These are phyloP conservation scores for Obba rivulosa DNA, from an alignment of 768 basidiomycete species.

Conservation along the genomic window DNA sequence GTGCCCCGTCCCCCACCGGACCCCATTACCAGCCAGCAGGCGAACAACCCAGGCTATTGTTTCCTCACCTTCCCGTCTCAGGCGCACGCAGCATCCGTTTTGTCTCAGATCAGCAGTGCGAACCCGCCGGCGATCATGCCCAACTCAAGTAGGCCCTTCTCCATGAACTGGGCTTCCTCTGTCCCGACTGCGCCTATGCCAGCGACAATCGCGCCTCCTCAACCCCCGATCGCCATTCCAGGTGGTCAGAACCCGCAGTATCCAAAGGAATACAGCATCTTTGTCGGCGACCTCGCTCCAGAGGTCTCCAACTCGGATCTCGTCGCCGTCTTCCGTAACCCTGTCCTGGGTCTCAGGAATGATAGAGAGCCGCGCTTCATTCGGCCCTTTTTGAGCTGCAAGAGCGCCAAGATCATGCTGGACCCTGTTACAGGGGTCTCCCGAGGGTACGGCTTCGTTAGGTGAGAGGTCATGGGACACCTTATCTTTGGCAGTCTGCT, in stretches of 20 bases:
- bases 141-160: constrained; percentile 77
- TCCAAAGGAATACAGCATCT: constrained; percentile 88
- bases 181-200: constrained; percentile 31
- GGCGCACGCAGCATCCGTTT: constrained; percentile 62
- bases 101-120: constrained; percentile 55
- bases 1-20: constrained; percentile 62
- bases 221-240: constrained; percentile 25
- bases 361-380: constrained; percentile 88
- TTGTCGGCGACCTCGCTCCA: constrained; percentile 89
- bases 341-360: constrained; percentile 77
- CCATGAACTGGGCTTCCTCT: constrained; percentile 70
- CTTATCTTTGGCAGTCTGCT: background rate
- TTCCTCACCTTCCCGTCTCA: constrained; percentile 81
- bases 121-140: constrained; percentile 65
- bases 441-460: constrained; percentile 89
- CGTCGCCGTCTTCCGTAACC: constrained; percentile 90
- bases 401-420: constrained; percentile 94
- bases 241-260: constrained; percentile 47
- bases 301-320: constrained; percentile 94
- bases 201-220: constrained; percentile 27
- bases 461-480: constrained; percentile 39
- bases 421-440: constrained; percentile 87
- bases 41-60: constrained; percentile 85
- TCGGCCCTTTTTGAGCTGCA: constrained; percentile 84
- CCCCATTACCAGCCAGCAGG: constrained; percentile 51